Conservation (phyloP, 2,329 filamentous ascomycete genomes). For the Clarireedia homoeocarpa region DNA sequence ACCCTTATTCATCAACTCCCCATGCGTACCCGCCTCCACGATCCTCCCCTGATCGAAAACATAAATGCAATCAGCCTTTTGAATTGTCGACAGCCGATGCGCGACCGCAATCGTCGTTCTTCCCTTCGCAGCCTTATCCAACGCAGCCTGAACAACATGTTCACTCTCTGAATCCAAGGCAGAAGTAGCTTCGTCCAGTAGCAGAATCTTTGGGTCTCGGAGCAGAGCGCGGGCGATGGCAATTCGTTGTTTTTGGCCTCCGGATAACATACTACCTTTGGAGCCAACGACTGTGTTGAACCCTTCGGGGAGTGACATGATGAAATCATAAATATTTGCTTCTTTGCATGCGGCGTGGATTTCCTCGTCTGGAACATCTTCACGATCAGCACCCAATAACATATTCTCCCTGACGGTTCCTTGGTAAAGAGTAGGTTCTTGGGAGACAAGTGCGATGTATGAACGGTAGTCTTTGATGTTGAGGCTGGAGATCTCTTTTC, state of each 20-base stretch:
- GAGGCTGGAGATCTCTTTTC: constrained; percentile 68
- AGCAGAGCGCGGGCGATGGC: constrained; percentile 84
- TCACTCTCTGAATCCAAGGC: constrained; percentile 71
- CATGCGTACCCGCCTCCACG: constrained; percentile 76
- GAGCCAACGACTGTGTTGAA: constrained; percentile 80
- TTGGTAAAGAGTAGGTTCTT: constrained; percentile 92
- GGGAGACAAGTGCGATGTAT: constrained; percentile 79
- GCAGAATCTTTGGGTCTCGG: constrained; percentile 79
- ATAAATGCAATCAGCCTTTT: constrained; percentile 90
- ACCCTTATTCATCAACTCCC: constrained; percentile 59
- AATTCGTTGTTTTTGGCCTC: constrained; percentile 91
- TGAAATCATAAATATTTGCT: constrained; percentile 89
- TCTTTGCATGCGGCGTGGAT: constrained; percentile 77
- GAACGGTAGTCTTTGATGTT: constrained; percentile 83
- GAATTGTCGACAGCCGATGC: constrained; percentile 84
- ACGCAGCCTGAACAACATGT: constrained; percentile 70
- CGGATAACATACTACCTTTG: constrained; percentile 78
- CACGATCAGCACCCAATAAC: constrained; percentile 62
- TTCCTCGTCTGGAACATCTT: constrained; percentile 61
- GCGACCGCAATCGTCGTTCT: constrained; percentile 92
- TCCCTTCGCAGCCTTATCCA: constrained; percentile 75
- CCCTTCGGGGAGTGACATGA: constrained; percentile 40
- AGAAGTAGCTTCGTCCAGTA: constrained; percentile 75
- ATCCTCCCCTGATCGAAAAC: constrained; percentile 90
- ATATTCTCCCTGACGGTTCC: constrained; percentile 90